Conservation (phyloP, 2,329 filamentous ascomycete species). For the Fusarium cyanostomum region DNA sequence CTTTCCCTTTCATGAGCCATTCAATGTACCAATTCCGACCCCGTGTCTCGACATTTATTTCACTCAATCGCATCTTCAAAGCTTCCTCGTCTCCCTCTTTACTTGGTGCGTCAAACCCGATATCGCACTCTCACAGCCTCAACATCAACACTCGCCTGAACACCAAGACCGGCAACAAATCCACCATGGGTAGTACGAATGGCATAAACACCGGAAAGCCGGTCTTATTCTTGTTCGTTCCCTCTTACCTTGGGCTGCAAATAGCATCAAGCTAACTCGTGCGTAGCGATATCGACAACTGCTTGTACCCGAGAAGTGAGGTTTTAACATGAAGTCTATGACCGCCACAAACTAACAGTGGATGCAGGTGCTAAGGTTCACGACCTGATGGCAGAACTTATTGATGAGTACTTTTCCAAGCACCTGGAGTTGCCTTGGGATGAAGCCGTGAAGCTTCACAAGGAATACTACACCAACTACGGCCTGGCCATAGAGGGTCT, state of each 20-base stretch:
- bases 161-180: conserved; percentile 8
- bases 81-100: conserved; percentile 13
- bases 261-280: conserved; percentile 16
- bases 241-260: not conserved
- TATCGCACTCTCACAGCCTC: conserved; percentile 20
- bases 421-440: conserved; percentile 79
- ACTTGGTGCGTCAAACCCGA: conserved; percentile 19
- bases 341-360: conserved; percentile 11
- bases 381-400: conserved; percentile 87
- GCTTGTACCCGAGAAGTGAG: conserved; percentile 88
- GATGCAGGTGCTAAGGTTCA: conserved; percentile 77
- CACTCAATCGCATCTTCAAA: conserved; percentile 30
- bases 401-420: conserved; percentile 69
- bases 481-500: conserved; percentile 97
- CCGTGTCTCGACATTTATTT: conserved; percentile 30
- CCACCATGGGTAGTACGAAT: conserved; percentile 48
- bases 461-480: conserved; percentile 94
- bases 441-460: conserved; percentile 87
- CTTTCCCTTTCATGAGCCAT: conserved; percentile 14
- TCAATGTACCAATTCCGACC: conserved; percentile 38
- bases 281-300: conserved; percentile 97
- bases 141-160: conserved; percentile 17
- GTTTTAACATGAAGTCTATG: not conserved
- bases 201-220: conserved; percentile 48
- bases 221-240: conserved; percentile 56